Evolutionary conservation across 2,329 filamentous ascomycete species (phyloP), one percentile per base, ranked within the genome.

Genomic region (Xylariomycetidae sp.): DNA sequence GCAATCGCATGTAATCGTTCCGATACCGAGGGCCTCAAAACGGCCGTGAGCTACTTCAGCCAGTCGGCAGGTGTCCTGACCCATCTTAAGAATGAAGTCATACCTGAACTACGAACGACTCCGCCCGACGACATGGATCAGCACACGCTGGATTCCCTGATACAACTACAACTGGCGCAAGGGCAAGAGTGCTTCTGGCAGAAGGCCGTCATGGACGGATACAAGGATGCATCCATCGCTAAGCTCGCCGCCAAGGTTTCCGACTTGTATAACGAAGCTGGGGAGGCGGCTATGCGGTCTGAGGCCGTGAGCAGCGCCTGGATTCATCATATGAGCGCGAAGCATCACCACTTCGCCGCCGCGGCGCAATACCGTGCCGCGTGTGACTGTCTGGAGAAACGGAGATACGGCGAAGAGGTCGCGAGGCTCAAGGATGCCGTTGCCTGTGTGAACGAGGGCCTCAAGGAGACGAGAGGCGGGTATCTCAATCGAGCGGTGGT

Each of bases 181-280:
- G 89, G 85, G 17, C 92, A 98, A 56, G 92, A 98, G 63, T 97
- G 89, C 57, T 97, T 92, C 61, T 98, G 92, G 92, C 85, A 92
- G 49, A 97, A 95, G 58, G 90, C 92, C 1, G 89, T 94, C 38
- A 89, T 94, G 67, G 90, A 96, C 56, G 81, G 82, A 16, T 80
- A 95, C 63, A 96, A 94, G 58, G 92, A 98, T 56, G 85, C 80
- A 2, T 87, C 84, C 1, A 94, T 98, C 41, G 86, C 92, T 3
- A 92, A 94, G 57, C 70, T 98, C 13, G 89, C 92, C 4, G 88
- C 88, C 0, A 63, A 88, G 41, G 88, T 97, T 4, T 94, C 87
- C 3, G 92, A 98, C 53, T 75, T 94, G 27, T 98, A 97, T 61
- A 85, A 80, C 33, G 69, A 82, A 34, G 88, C 89, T 0, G 82